phyloP scores from a whole-genome alignment of 768 basidiomycete genomes.

The Rhodotorula kratochvilovae region DNA sequence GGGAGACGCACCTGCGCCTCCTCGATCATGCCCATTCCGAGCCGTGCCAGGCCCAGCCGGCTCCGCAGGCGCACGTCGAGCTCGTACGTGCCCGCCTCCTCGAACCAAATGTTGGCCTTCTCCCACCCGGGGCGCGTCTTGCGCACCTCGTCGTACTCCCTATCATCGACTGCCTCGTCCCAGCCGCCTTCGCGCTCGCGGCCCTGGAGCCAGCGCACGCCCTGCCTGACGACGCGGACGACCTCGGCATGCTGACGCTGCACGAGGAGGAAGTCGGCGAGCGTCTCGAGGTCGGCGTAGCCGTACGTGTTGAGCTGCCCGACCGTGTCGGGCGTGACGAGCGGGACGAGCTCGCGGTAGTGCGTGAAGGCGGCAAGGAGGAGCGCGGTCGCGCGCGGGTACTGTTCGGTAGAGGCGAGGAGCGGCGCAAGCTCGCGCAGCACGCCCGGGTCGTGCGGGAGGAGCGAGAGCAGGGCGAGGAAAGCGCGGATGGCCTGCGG shows the following conservation, averaged over 20 bases:
- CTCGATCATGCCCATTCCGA: slow-evolving; percentile 70
- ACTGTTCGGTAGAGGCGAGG: slow-evolving; percentile 67
- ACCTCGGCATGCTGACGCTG: slow-evolving; percentile 65
- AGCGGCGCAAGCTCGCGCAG: slow-evolving; percentile 72
- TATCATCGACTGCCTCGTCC: slow-evolving; percentile 77
- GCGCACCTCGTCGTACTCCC: slow-evolving; percentile 64
- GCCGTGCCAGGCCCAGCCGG: slow-evolving; percentile 72
- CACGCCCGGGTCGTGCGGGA: slow-evolving; percentile 73
- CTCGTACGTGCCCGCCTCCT: slow-evolving; percentile 48
- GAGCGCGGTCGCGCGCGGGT: slow-evolving; percentile 60
- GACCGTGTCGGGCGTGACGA: slow-evolving; percentile 47
- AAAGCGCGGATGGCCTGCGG: slow-evolving; percentile 61
- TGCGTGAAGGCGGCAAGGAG: slow-evolving; percentile 71
- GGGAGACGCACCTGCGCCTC: slow-evolving; percentile 67
- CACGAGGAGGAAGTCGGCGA: slow-evolving; percentile 77
- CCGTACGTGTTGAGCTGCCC: slow-evolving; percentile 54
- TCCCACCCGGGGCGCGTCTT: slow-evolving; percentile 48
- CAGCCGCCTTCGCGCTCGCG: slow-evolving; percentile 67
- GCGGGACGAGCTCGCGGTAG: slow-evolving; percentile 57
- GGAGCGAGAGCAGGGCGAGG: slow-evolving; percentile 64
- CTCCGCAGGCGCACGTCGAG: slow-evolving; percentile 76
- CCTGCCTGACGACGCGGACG: slow-evolving; percentile 64
- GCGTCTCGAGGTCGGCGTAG: slow-evolving; percentile 62
- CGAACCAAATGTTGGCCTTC: slow-evolving; percentile 49
- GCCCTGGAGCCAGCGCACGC: slow-evolving; percentile 88